Evolutionary conservation across 1,284 basidiomycete genomes (phyloP).

Genomic region (Moesziomyces sp.): DNA sequence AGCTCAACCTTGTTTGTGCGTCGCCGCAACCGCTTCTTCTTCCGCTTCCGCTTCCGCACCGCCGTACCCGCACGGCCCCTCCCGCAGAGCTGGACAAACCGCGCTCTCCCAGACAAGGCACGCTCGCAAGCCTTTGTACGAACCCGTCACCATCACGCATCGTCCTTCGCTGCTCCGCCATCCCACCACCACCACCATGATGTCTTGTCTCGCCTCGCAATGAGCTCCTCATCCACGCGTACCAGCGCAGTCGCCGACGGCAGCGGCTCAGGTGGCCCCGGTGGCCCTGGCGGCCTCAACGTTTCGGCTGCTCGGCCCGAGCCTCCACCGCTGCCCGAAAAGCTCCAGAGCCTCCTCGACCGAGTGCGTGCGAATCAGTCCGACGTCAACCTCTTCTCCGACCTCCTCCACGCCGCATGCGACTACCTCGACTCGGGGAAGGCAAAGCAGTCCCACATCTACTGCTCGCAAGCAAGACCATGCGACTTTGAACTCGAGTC

Average conservation of each 20-base stretch:
- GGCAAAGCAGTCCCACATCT: slow-evolving; percentile 38
- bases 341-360: slow-evolving; percentile 22
- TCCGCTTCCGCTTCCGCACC: neutral
- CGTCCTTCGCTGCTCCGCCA: no score
- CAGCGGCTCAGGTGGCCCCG: neutral
- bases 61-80: no score
- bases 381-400: slow-evolving; percentile 36
- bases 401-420: slow-evolving; percentile 41
- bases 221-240: neutral
- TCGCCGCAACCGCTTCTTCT: no score
- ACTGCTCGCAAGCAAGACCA: slow-evolving; percentile 31
- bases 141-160: neutral
- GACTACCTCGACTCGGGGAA: slow-evolving; percentile 34
- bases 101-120: neutral
- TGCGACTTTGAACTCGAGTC: slow-evolving; percentile 53
- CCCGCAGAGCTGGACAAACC: no score
- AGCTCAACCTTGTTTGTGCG: no score
- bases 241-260: neutral
- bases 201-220: neutral
- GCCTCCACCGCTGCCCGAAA: slow-evolving; percentile 23
- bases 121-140: neutral
- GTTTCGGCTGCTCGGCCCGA: slow-evolving; percentile 15
- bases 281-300: neutral
- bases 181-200: neutral
- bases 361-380: slow-evolving; percentile 23